These are phyloP conservation scores for Cinnamomum chago DNA, from an alignment of 164 flowering plant species.

Conservation along the genomic window DNA sequence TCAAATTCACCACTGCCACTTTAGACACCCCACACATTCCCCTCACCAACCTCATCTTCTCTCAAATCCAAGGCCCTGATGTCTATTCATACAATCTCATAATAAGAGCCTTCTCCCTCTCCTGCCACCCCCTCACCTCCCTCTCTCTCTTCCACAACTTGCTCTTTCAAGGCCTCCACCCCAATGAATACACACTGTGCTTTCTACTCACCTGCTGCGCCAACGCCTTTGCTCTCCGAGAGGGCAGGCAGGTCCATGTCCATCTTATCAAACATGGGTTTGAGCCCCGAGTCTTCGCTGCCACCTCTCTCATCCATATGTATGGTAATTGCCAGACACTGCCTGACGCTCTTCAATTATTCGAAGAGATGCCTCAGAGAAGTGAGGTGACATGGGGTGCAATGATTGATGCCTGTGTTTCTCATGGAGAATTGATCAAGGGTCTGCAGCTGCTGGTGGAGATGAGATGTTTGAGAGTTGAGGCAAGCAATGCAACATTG, in stretches of 20 bases:
- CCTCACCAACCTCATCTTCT: conserved; percentile 12
- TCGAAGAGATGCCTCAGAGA: conserved; percentile 16
- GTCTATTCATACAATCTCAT: conserved; percentile 18
- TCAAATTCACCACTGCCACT: conserved; percentile 7
- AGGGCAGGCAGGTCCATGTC: conserved; percentile 20
- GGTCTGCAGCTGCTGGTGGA: conserved; percentile 12
- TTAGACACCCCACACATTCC: conserved; percentile 10
- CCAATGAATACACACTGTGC: conserved; percentile 26
- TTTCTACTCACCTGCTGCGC: conserved; percentile 23
- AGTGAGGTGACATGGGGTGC: conserved; percentile 21
- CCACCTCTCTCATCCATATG: conserved; percentile 21
- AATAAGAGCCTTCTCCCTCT: conserved; percentile 13
- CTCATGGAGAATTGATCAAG: neutral
- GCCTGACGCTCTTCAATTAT: neutral
- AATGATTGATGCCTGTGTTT: conserved; percentile 10
- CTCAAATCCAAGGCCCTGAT: conserved; percentile 19
- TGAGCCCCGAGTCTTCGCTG: conserved; percentile 3
- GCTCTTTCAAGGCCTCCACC: conserved; percentile 13
- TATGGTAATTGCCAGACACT: conserved; percentile 14
- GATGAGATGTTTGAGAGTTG: conserved; percentile 16
- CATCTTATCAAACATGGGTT: conserved; percentile 17
- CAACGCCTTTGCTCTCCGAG: conserved; percentile 5
- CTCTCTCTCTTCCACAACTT: conserved; percentile 11
- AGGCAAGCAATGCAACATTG: conserved; percentile 15
- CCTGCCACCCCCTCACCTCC: conserved; percentile 9